Evolutionary conservation across 75 land plant genomes (phyloP).

Genomic region (Cryptomeria japonica): DNA sequence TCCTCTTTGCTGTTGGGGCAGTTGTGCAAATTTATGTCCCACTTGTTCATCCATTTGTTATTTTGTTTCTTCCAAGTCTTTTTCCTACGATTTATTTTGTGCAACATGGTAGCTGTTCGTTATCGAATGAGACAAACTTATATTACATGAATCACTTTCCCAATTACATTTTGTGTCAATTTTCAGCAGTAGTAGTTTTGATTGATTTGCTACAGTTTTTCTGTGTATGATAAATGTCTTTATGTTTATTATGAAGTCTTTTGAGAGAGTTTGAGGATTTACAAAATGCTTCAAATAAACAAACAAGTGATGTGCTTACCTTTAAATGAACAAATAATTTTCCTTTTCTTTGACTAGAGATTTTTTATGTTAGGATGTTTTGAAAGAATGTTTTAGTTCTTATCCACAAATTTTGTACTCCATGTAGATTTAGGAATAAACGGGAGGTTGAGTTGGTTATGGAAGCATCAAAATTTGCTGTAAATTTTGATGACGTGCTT

Average conservation of each 20-base stretch:
- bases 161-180: background rate
- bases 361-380: background rate
- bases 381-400: background rate
- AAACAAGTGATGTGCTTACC: background rate
- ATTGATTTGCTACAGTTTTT: background rate
- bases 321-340: background rate
- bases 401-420: constrained; percentile 10
- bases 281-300: background rate
- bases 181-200: background rate
- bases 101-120: background rate
- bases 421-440: constrained; percentile 23
- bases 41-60: no score
- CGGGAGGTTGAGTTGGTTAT: constrained; percentile 27
- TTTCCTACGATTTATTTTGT: no score
- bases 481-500: constrained; percentile 14
- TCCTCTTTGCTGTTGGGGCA: no score
- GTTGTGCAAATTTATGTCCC: no score
- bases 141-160: background rate
- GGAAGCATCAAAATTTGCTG: constrained; percentile 10
- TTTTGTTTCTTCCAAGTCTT: no score
- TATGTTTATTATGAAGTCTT: background rate
- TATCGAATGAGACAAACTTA: background rate
- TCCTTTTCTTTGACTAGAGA: background rate
- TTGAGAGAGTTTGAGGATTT: background rate
- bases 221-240: background rate